Evolutionary conservation across 1,284 basidiomycete genomes (phyloP), one percentile per base, ranked within the genome.

Genomic region (Trichosporon ovoides): DNA sequence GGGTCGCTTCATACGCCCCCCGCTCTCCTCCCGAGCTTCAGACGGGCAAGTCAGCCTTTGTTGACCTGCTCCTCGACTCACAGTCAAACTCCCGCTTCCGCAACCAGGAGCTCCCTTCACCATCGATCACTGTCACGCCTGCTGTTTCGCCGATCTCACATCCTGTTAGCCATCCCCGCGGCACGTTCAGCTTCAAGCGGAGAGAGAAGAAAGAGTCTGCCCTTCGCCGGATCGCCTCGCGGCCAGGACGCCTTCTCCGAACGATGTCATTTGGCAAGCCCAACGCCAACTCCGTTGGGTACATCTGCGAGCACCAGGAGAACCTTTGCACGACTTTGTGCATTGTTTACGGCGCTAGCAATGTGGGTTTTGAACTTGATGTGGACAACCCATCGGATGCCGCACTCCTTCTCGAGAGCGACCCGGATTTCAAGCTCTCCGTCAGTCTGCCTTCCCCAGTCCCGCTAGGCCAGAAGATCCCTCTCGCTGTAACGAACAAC

Each of bases 251-350:
- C 7, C 22, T 48, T 3, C 43, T 48, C 24, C 43, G 43, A 22
- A 48, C 43, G 14, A 48, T 48, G 43, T 48, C 43, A 14, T n/a
- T 6, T 9, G 24, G 24, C 43, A 48, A 48, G 43, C 43, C 43
- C 24, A 48, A 58, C 52, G 40, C 52, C 16, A 46, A 49, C 16
- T 22, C 35, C 14, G 33, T 73, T 6, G 56, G 64, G 1, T 91
- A 88, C 68, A 82, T 92, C 33, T 89, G 88, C 3, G 91, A 93
- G 72, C 83, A 88, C 68, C 89, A 92, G 71, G 89, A 91, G 69
- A 88, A 84, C 55, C 81, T 93, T 0, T 84, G 85, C 19, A 85
- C 86, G 56, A 81, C 91, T 19, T 80, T 89, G 38, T 81, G 89
- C 9, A 88, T 89, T 71, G 59, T 75, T 18, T 67, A 78, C 59